phyloP scores from a whole-genome alignment of 169 alveolate species.

The Eimeria falciformis region DNA sequence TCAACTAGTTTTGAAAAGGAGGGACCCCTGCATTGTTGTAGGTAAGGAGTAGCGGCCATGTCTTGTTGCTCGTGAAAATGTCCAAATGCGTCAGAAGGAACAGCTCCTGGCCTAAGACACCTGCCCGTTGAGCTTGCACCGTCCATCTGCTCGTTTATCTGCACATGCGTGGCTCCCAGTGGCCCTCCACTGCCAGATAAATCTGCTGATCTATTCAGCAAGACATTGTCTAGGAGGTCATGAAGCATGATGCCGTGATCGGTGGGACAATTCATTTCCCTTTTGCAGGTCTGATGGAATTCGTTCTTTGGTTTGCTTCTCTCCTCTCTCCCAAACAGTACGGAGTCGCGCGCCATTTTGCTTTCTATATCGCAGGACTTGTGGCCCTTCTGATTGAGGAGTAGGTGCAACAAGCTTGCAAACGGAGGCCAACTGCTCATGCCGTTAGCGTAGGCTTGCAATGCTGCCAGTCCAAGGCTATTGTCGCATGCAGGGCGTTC shows the following conservation, averaged over 20 bases:
- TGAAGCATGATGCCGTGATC: background rate
- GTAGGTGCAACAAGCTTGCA: background rate
- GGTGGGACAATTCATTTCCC: background rate
- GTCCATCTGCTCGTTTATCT: too few relatives aligned
- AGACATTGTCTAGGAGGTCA: background rate
- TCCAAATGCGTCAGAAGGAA: too few relatives aligned
- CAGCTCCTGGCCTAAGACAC: too few relatives aligned
- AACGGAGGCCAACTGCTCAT: slow-evolving; percentile 11
- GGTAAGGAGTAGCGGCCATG: too few relatives aligned
- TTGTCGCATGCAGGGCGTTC: background rate
- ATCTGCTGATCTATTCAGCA: too few relatives aligned
- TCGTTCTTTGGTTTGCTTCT: background rate
- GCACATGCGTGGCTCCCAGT: too few relatives aligned
- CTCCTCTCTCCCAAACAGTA: background rate
- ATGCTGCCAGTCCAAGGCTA: background rate
- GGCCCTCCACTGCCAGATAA: too few relatives aligned
- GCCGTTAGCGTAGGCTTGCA: background rate
- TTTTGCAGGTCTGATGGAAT: background rate
- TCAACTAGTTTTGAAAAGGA: background rate
- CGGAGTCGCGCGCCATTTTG: background rate
- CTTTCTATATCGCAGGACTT: background rate
- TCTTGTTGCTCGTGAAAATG: too few relatives aligned
- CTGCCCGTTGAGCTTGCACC: too few relatives aligned
- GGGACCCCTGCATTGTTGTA: too few relatives aligned
- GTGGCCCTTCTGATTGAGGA: background rate